Evolutionary conservation across 805 yeast genomes (phyloP), one percentile per base, ranked within the genome.

Genomic region (Pichia cabralensis): DNA sequence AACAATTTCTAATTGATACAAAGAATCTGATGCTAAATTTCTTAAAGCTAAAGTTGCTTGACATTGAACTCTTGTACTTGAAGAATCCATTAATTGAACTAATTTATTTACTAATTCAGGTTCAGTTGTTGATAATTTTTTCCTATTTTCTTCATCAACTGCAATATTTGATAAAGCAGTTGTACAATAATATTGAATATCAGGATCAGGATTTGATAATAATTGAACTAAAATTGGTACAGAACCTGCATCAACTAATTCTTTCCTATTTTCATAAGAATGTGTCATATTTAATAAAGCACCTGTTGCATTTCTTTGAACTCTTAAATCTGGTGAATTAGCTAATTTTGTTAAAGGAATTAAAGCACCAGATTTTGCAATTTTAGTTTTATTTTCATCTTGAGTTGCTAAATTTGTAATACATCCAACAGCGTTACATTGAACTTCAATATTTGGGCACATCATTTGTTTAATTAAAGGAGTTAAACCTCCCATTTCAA

Each of bases 361-460:
- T 40, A 92, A 69, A 1, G 98, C 98, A 14, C 98, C 99, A 16
- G 94, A 79, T 31, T 86, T 80, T 15, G 99, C 99, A 50, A 92
- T 92, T 56, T 85, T 86, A 34, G 92, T 78, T 59, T 92, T 92
- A 62, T 92, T 92, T 51, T 85, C 95, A 60, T 92, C 99, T 61
- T 84, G 95, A 6, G 98, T 92, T 7, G 98, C 98, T 58, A 92
- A 72, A 55, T 92, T 92, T 24, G 99, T 92, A 53, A 92, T 88
- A 58, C 98, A 92, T 13, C 99, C 99, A 38, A 92, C 98, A 3
- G 99, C 98, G 55, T 92, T 92, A 60, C 99, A 92, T 62, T 92
- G 98, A 26, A 92, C 97, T 59, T 92, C 99, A 39, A 92, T 94
- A 52, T 92, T 92, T 36, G 92, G 74, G 27, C 94, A 80, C 80